Evolutionary conservation across 176 grass and related monocot species (phyloP), one percentile per base, ranked within the genome.

Genomic region (Lolium multiflorum): DNA sequence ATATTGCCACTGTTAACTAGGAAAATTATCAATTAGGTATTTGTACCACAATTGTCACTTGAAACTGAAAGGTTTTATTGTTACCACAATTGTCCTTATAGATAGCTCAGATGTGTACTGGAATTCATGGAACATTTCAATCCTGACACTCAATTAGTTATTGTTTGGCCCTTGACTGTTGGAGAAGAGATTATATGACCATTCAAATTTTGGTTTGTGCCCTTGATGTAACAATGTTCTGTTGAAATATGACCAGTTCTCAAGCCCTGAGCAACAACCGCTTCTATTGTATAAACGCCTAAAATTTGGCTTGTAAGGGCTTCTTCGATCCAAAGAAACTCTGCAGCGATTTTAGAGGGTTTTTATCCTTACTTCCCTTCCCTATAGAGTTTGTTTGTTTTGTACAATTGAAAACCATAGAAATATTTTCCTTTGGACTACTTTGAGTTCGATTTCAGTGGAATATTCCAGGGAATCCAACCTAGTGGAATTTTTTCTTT

Each of bases 241-340:
- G 41, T 60, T 60, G 39, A 71, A 80, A 60, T 80, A 74, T 54
- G 56, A 17, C n/a, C 31, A 65, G 15, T 82, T 81, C 31, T 87
- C 22, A 66, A 41, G 21, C 21, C 39, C 20, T 12, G 7, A 41
- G 16, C 31, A 69, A 10, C 55, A n/a, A 57, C 17, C 55, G 31
- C n/a, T n/a, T n/a, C n/a, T n/a, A n/a, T n/a, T n/a, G n/a, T 57
- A 57, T 57, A 57, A 57, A 35, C 13, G 28, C n/a, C 6, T 71
- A 14, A 39, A 18, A 15, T 70, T 35, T 69, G 41, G 3, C 38
- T 57, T 37, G 17, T 57, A n/a, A 57, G 17, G 55, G 55, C 55
- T 57, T 57, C 55, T 57, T 57, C 55, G 18, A 57, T n/a, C 55
- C 6, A 57, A 57, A 57, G 7, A 3, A 59, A 21, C 21, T 59